Evolutionary conservation across 352 stramenopile genomes (phyloP), one percentile per base, ranked within the genome.

Genomic region (Globisporangium yorkense): DNA sequence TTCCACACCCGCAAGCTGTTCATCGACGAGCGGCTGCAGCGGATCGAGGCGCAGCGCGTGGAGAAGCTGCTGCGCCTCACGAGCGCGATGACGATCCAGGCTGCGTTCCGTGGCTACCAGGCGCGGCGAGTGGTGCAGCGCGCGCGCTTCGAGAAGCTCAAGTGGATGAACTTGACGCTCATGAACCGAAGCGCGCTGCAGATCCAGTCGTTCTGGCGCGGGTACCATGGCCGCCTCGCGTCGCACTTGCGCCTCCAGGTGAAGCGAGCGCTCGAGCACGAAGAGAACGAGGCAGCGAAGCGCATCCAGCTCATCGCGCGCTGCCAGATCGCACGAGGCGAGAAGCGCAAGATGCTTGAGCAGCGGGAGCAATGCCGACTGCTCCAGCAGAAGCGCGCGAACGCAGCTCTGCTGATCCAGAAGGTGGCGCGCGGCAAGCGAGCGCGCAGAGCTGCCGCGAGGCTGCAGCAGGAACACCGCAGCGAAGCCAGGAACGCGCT

Each of bases 131-230:
- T 39, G 0, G 69, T 74, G 0, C 76, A 88, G 50, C 69, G 67
- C 8, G 59, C 68, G 51, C 80, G 81, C 9, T 82, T 75, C 55
- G 79, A 92, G 45, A 77, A 77, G 58, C 72, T 93, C 45, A 84
- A 85, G 63, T 87, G 72, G 74, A 71, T 87, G 64, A 77, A 88
- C 47, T 63, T 80, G 2, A 73, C 75, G 5, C 55, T 80, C 10
- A 68, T 90, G 71, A 77, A 89, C 48, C 67, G 66, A 24, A 82
- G 73, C 18, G 84, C 80, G 10, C 65, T 94, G 12, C 75, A 74
- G n/a, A 92, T 94, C 51, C 86, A 95, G 56, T 68, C 73, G 0
- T 75, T 67, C 33, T 95, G 80, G 80, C 76, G 86, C n/a, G 84
- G 84, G 0, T 89, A 75, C 56, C 81, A 89, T 49, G 81, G 76